phyloP scores from a whole-genome alignment of 2,329 filamentous ascomycete species.

The Fusarium nodosum region DNA sequence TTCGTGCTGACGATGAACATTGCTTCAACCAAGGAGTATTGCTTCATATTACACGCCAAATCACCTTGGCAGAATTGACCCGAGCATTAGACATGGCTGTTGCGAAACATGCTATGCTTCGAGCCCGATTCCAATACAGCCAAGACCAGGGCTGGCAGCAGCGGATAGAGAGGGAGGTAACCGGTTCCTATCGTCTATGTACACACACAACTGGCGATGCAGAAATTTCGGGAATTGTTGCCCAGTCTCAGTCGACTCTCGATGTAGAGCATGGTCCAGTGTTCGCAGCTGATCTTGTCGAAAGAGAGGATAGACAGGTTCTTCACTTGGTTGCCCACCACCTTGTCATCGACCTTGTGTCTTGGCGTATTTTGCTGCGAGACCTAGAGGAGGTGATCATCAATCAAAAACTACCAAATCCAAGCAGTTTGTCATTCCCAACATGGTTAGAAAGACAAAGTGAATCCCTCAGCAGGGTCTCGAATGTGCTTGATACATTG shows the following conservation, averaged over 20 bases:
- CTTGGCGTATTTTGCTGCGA: conserved; percentile 4
- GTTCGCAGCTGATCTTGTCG: conserved; percentile 1
- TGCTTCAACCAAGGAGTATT: conserved; percentile 10
- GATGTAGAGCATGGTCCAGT: conserved; percentile 3
- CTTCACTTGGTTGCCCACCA: conserved; percentile 4
- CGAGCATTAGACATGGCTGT: neutral
- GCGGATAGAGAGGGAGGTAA: conserved; percentile 1
- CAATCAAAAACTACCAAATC: conserved; percentile 2
- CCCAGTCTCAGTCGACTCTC: neutral
- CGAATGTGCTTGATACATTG: neutral
- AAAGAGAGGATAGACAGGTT: conserved; percentile 2
- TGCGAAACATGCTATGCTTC: conserved; percentile 7
- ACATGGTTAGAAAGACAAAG: conserved; percentile 1
- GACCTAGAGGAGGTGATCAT: conserved; percentile 4
- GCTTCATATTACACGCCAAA: neutral
- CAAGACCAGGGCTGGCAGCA: conserved; percentile 7
- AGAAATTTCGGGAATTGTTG: neutral
- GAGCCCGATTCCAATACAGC: neutral
- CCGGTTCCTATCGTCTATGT: neutral
- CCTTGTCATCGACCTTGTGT: conserved; percentile 8
- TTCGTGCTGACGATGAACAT: conserved; percentile 1
- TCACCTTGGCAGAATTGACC: neutral
- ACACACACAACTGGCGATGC: neutral
- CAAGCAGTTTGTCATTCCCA: conserved; percentile 4
- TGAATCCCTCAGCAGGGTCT: neutral